Conservation (phyloP, 306 rosid genomes). For the Dalbergia cochinchinensis region DNA sequence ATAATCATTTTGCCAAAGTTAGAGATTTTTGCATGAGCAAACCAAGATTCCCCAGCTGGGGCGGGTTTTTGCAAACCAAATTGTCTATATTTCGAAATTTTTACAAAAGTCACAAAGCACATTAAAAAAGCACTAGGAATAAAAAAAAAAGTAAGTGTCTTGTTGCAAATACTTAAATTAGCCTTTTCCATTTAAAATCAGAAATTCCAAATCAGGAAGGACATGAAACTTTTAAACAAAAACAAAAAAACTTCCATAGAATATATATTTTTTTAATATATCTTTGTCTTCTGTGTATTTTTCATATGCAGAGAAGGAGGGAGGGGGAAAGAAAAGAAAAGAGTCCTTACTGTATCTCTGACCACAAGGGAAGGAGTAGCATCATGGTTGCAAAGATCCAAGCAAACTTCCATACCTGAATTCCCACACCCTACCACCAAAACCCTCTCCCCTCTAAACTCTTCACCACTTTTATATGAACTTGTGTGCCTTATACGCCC, state of each 20-base stretch:
- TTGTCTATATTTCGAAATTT: constrained; percentile 5
- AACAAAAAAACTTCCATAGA: not conserved
- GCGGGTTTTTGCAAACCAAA: constrained; percentile 5
- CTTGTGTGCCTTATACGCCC: constrained; percentile 74
- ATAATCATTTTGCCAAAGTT: not conserved
- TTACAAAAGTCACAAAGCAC: constrained; percentile 30
- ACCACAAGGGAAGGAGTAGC: constrained; percentile 82
- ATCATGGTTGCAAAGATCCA: constrained; percentile 82
- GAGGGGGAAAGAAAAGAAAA: too few relatives aligned
- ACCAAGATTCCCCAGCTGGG: not conserved
- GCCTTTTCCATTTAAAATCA: constrained; percentile 35
- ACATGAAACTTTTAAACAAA: constrained; percentile 21
- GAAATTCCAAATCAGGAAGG: constrained; percentile 46
- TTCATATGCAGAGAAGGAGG: not conserved
- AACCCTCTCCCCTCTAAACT: constrained; percentile 67
- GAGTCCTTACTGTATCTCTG: constrained; percentile 73
- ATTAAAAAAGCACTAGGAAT: constrained; percentile 13
- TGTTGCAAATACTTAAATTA: constrained; percentile 11
- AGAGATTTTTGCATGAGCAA: constrained; percentile 2
- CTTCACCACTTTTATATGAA: constrained; percentile 72
- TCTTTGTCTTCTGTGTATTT: not conserved
- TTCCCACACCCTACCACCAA: constrained; percentile 97
- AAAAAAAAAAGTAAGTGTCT: constrained; percentile 24
- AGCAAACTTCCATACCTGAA: constrained; percentile 94
- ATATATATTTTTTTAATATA: not conserved